phyloP scores from a whole-genome alignment of 1,284 basidiomycete genomes.

The Pholiota adiposa region DNA sequence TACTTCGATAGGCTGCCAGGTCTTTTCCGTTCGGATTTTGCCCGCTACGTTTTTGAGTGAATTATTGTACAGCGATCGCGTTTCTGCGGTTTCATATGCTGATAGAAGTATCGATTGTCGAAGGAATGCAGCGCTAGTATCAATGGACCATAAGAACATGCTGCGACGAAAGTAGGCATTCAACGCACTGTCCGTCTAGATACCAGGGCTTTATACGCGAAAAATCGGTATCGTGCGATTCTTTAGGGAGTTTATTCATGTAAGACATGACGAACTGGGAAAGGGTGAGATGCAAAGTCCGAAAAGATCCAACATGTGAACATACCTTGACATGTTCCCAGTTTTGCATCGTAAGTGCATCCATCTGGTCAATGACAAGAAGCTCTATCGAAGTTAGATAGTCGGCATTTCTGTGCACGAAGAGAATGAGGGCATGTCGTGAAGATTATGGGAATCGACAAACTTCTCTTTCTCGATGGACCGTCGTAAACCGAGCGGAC shows the following conservation, averaged over 20 bases:
- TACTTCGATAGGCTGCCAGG: conserved; percentile 75
- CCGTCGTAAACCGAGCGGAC: conserved; percentile 90
- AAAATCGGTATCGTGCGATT: conserved; percentile 94
- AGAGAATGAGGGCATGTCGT: background rate
- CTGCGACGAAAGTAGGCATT: background rate
- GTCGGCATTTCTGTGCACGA: conserved; percentile 71
- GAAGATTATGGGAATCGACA: conserved; percentile 29
- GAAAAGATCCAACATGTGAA: background rate
- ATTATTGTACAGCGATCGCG: conserved; percentile 77
- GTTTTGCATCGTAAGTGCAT: conserved; percentile 97
- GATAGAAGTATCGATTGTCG: conserved; percentile 92
- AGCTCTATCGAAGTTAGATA: conserved; percentile 95
- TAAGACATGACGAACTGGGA: conserved; percentile 84
- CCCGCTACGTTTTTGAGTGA: conserved; percentile 85
- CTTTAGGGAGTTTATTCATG: conserved; percentile 89
- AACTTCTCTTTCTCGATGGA: conserved; percentile 94
- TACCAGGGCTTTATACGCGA: conserved; percentile 98
- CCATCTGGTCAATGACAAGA: conserved; percentile 91
- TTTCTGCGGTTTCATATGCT: conserved; percentile 90
- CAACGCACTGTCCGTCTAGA: conserved; percentile 87
- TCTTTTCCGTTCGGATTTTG: conserved; percentile 71
- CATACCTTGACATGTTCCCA: conserved; percentile 95
- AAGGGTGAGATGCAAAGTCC: conserved; percentile 2
- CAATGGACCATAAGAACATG: background rate
- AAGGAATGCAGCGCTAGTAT: conserved; percentile 71